A percentile compares a stretch with the other conserved stretches of the same genome.
Evolutionary conservation across 2,329 filamentous ascomycete species (phyloP).

Genomic region (Epichloe coenophiala): DNA sequence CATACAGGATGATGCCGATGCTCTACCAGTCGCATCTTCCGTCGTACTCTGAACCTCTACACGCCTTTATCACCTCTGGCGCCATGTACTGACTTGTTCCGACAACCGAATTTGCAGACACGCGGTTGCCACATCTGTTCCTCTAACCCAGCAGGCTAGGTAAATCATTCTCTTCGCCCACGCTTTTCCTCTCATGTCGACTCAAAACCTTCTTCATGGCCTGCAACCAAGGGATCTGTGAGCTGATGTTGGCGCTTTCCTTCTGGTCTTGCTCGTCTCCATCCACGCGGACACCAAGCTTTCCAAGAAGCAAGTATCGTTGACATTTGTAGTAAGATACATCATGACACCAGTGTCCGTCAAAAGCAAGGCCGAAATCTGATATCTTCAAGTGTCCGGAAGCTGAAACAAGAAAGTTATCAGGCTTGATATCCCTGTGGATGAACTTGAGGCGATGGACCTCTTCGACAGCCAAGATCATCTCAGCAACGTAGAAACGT

Average conservation of each 20-base stretch:
- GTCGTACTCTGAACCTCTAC: constrained; percentile 47
- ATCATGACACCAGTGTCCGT: constrained; percentile 90
- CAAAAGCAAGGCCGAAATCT: constrained; percentile 90
- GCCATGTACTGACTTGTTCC: constrained; percentile 98
- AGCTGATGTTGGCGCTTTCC: constrained; percentile 28
- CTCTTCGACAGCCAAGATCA: constrained; percentile 91
- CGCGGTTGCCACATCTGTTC: constrained; percentile 53
- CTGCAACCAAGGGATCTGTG: constrained; percentile 20
- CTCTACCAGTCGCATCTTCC: constrained; percentile 96
- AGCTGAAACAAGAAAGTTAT: constrained; percentile 86
- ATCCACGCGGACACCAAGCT: constrained; percentile 57
- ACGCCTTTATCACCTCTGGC: constrained; percentile 67
- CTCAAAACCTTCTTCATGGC: constrained; percentile 17
- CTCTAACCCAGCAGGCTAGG: constrained; percentile 51
- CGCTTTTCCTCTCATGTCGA: constrained; percentile 19
- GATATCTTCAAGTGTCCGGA: constrained; percentile 90
- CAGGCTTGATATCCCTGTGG: constrained; percentile 90
- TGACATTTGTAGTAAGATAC: constrained; percentile 76
- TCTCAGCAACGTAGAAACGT: constrained; percentile 84
- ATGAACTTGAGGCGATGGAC: constrained; percentile 81
- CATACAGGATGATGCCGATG: constrained; percentile 84
- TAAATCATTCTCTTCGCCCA: constrained; percentile 16
- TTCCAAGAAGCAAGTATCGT: constrained; percentile 64
- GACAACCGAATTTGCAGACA: constrained; percentile 71
- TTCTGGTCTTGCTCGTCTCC: constrained; percentile 61